A percentile compares a stretch with the other conserved stretches of the same genome.
phyloP scores from a whole-genome alignment of 495 filamentous ascomycete species.

The Tuber umbilicatum region DNA sequence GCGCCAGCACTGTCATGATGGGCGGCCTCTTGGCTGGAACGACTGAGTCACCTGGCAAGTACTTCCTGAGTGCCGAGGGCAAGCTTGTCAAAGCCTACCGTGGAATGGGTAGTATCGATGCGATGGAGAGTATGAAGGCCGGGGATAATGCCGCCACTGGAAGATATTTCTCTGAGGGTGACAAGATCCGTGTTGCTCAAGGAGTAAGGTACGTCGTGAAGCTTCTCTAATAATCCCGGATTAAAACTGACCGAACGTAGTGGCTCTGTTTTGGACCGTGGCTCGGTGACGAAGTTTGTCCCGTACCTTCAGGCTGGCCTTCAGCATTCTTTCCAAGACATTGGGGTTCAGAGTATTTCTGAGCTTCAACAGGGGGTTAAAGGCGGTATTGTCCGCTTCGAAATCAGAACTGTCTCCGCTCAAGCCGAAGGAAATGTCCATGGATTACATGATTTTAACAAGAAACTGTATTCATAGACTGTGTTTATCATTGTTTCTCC shows the following conservation, averaged over 20 bases:
- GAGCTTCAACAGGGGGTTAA: slow-evolving; percentile 69
- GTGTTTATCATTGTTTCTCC: slow-evolving; percentile 11
- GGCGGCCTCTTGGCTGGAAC: slow-evolving; percentile 94
- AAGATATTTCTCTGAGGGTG: slow-evolving; percentile 96
- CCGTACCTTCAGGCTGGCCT: slow-evolving; percentile 92
- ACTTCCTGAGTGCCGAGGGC: slow-evolving; percentile 88
- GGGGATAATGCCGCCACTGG: slow-evolving; percentile 93
- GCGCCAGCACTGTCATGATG: slow-evolving; percentile 98
- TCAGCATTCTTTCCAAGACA: slow-evolving; percentile 95
- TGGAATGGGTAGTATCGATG: slow-evolving; percentile 97
- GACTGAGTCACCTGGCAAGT: slow-evolving; percentile 93
- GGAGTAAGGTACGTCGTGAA: slow-evolving; percentile 61
- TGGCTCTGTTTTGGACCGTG: slow-evolving; percentile 63
- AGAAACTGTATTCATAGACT: slow-evolving; percentile 89
- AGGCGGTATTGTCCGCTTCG: slow-evolving; percentile 78
- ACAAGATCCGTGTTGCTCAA: slow-evolving; percentile 88
- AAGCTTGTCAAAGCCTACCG: slow-evolving; percentile 98
- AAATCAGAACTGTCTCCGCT: slow-evolving; percentile 87
- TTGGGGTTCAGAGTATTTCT: slow-evolving; percentile 69
- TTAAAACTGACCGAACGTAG: slow-evolving; percentile 38
- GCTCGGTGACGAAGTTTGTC: slow-evolving; percentile 85
- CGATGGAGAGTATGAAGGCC: slow-evolving; percentile 98
- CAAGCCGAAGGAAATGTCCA: slow-evolving; percentile 94
- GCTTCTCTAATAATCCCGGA: background rate
- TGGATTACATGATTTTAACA: slow-evolving; percentile 94